A percentile compares a stretch with the other conserved stretches of the same genome.
Conservation (phyloP, 179 eudicot genomes). For the Drosera spatulata region DNA sequence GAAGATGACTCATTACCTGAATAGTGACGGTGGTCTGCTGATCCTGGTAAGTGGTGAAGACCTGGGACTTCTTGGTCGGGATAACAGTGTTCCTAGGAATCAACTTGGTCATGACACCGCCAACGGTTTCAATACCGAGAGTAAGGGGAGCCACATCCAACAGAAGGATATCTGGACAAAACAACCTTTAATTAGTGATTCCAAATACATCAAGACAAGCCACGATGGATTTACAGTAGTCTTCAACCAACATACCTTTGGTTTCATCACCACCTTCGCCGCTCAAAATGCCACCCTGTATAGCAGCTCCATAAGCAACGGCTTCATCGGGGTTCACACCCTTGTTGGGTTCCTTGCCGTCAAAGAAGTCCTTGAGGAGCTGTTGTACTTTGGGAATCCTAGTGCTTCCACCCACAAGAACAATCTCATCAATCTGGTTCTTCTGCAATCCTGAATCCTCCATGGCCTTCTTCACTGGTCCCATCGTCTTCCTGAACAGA, state of each 20-base stretch:
- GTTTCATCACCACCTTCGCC: constrained; percentile 41
- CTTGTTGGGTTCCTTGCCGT: too few relatives aligned
- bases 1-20: constrained; percentile 16
- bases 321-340: constrained; percentile 32
- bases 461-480: constrained; percentile 5
- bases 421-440: constrained; percentile 31
- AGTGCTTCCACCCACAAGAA: constrained; percentile 40
- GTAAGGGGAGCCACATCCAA: constrained; percentile 41
- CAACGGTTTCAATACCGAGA: constrained; percentile 12
- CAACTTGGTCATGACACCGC: too few relatives aligned
- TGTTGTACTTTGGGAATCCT: constrained; percentile 36
- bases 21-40: constrained; percentile 39
- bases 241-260: constrained; percentile 14
- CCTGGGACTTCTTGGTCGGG: too few relatives aligned
- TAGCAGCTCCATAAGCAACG: constrained; percentile 40
- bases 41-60: constrained; percentile 23
- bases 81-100: too few relatives aligned
- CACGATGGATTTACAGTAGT: too few relatives aligned
- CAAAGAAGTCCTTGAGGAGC: constrained; percentile 17
- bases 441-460: constrained; percentile 31
- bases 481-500: too few relatives aligned
- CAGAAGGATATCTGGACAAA: constrained; percentile 24
- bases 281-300: constrained; percentile 31
- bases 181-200: neutral
- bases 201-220: neutral